These are phyloP conservation scores for Mycotypha africana DNA, from an alignment of 371 early-diverging fungal species.

Conservation along the genomic window DNA sequence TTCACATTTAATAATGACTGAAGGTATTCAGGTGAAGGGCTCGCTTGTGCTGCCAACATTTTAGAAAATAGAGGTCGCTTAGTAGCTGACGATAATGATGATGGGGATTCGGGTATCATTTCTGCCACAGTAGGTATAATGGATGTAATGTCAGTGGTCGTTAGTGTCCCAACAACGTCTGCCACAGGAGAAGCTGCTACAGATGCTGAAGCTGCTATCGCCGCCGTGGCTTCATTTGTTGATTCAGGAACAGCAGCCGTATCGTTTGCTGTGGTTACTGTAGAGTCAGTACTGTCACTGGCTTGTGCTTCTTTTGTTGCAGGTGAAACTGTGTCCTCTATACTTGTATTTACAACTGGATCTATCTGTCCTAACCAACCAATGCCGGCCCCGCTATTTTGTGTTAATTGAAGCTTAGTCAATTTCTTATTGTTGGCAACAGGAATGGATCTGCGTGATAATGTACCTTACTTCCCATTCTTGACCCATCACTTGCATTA, in stretches of 20 bases:
- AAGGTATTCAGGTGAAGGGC: slow-evolving; percentile 36
- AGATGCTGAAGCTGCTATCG: too few relatives aligned
- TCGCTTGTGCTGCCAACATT: slow-evolving; percentile 7
- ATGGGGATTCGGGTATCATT: neutral
- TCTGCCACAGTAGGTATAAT: too few relatives aligned
- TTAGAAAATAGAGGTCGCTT: slow-evolving; percentile 9
- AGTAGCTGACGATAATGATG: neutral
- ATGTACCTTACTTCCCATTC: slow-evolving; percentile 49
- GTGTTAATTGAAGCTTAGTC: neutral
- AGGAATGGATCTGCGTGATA: too few relatives aligned
- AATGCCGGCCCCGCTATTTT: slow-evolving; percentile 41
- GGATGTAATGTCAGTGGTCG: neutral
- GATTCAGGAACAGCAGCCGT: neutral
- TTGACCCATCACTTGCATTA: slow-evolving; percentile 44
- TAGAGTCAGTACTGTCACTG: too few relatives aligned
- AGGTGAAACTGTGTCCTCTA: neutral
- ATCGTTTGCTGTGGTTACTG: neutral
- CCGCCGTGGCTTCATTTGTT: too few relatives aligned
- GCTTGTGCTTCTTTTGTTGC: neutral
- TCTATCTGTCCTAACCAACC: slow-evolving; percentile 40
- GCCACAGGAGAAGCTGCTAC: neutral
- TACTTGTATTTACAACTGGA: slow-evolving; percentile 6
- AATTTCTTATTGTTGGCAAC: neutral
- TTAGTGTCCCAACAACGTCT: neutral
- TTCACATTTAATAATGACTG: slow-evolving; percentile 30